Base-by-base conservation (phyloP, 2,329 filamentous ascomycete species). In the Lanzia echinophila region DNA sequence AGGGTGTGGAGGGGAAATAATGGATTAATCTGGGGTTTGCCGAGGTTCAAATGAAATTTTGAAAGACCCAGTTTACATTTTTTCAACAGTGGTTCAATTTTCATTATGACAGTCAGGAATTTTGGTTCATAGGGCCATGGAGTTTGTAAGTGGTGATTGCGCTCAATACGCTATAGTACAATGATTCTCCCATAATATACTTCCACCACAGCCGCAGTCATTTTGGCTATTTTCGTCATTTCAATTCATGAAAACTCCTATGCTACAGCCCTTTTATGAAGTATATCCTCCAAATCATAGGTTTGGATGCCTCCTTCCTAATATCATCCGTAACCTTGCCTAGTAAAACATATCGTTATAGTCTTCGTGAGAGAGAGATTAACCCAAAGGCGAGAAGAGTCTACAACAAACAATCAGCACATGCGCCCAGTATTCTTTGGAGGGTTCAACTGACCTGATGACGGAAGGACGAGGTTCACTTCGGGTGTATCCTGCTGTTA, bases 381-480 rank as follows among this genome's bases (percentile, higher is more conserved):
- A 86, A 60, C 79, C 82, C 65, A 86, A 81, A 58, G 82, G 82
- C 53, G 82, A 84, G 62, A 85, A 75, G 59, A 84, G 77, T 68
- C 82, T 84, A 53, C 52, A 28, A 28, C 34, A 43, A 6, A n/a
- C 13, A 4, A 57, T 71, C 50, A 39, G 24, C 24, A 28, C 8
- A 4, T 8, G 24, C 24, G 8, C 4, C 8, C 4, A 28, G 8
- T 28, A 28, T 28, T 28, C 4, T 28, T 28, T 28, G 4, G 24
- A 28, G 8, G 4, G 4, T 28, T 8, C 2, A 50, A 74, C 58
- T 56, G 73, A 87, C 84, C 83, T 82, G 74, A 88, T 86, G 64
- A 88, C 70, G 44, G 89, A 86, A 53, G 94, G 94, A 70, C 88
- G 84, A 39, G 94, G 94, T 71, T 92, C 87, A 78, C 91, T 97